Percentiles rank a stretch among this genome's conserved stretches.
Evolutionary conservation across 192 early-diverging fungal species (phyloP).

Genomic region (Backusella tuberculispora): DNA sequence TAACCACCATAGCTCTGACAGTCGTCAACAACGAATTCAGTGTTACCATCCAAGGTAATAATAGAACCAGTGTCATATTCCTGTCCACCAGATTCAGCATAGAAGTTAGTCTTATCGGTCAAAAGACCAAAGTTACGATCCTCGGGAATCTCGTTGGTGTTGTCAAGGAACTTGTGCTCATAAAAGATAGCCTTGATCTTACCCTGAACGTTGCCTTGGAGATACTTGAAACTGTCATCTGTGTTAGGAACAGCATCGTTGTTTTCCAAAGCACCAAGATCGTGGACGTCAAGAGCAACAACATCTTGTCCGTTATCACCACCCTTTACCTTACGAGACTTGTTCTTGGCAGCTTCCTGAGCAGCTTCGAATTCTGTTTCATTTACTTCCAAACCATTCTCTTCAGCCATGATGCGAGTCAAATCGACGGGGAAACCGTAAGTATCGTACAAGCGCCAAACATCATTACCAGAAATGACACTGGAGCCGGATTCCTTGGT

Average conservation of each 20-base stretch:
- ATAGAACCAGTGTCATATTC: constrained; percentile 90
- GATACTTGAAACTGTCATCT: constrained; percentile 87
- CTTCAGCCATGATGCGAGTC: constrained; percentile 98
- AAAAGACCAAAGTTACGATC: constrained; percentile 80
- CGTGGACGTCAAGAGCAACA: constrained; percentile 90
- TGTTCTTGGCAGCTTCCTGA: constrained; percentile 77
- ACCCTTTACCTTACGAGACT: constrained; percentile 62
- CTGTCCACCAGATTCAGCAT: constrained; percentile 97
- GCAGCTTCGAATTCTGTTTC: constrained; percentile 81
- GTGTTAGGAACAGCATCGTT: constrained; percentile 74
- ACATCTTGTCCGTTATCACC: constrained; percentile 54
- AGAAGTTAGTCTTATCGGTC: constrained; percentile 96
- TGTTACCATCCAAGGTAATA: constrained; percentile 78
- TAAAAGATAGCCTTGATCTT: constrained; percentile 81
- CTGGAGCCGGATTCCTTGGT: constrained; percentile 64
- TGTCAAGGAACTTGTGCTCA: constrained; percentile 50
- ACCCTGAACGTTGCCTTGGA: constrained; percentile 66
- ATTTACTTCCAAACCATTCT: constrained; percentile 84
- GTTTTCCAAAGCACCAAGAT: constrained; percentile 84
- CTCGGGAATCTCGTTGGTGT: constrained; percentile 57
- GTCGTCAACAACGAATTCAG: constrained; percentile 91
- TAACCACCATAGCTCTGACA: constrained; percentile 94
- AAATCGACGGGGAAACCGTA: constrained; percentile 99
- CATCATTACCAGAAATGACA: constrained; percentile 82
- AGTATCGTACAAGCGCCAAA: constrained; percentile 98